Base-by-base conservation (phyloP, 2,329 filamentous ascomycete species). In the Mycosphaerella arachidis region DNA sequence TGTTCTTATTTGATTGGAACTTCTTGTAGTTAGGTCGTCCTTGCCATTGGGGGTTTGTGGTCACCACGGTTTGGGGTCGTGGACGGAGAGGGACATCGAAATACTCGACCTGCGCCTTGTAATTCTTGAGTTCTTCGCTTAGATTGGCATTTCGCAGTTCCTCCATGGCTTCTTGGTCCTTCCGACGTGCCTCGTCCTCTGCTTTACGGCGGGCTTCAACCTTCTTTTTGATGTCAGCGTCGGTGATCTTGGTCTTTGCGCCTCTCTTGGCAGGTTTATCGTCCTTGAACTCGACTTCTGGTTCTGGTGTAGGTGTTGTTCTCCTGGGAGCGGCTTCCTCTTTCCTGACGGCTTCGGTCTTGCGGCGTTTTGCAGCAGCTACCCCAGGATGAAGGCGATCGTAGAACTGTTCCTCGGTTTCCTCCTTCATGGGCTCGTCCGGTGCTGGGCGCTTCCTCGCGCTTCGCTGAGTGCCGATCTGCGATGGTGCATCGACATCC, bases 1-100 rank as follows among this genome's bases (percentile, higher is more conserved):
- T 58, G 10, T 63, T 63, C 45, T 74, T 59, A 56, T 60, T 63
- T 46, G 80, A 81, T 24, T 82, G 81, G 71, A 99, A 99, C 68
- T 86, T 89, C 74, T 99, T 99, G 78, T 96, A 99, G 71, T 99
- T 97, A 75, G 91, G 93, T 48, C 93, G 83, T 0, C 93, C 94
- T 71, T 97, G 96, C 94, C 94, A 99, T 43, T 82, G 82, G 0
- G 91, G 86, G 66, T 97, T 57, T 18, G 31, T 43, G 9, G 20
- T n/a, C 8, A 13, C 35, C 43, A 20, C 43, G 45, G 59, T 55
- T 33, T 48, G 57, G 4, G 31, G 16, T 18, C 45, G 33, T 30
- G 61, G 59, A 6, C 71, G 70, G 0, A 72, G 69, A 27, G 79
- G 82, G 0, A 97, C 72, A 8, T 88, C 81, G 75, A 96, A 90